phyloP scores from a whole-genome alignment of 176 grass and related monocot genomes.

The maize (Zea mays) region DNA sequence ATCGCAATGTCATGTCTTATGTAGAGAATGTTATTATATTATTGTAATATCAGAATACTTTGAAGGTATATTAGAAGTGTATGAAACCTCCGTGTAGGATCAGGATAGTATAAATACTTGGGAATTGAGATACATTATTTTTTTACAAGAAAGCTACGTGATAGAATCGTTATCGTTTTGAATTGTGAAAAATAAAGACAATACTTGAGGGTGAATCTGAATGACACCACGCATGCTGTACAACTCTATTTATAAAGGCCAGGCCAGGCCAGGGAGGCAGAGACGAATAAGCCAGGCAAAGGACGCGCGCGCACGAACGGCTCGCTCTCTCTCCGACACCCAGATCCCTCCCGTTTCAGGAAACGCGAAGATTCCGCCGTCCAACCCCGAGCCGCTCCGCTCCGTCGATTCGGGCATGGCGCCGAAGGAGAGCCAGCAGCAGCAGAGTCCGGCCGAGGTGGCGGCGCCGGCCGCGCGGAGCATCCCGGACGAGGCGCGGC shows the following conservation, averaged over 20 bases:
- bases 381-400: background rate
- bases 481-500: conserved; percentile 85
- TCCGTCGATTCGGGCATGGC: conserved; percentile 54
- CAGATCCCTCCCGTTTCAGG: conserved; percentile 39
- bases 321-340: conserved; percentile 10
- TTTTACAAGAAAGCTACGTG: too few relatives aligned
- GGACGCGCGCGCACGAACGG: conserved; percentile 26
- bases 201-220: conserved; percentile 26
- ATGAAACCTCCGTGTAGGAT: too few relatives aligned
- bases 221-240: conserved; percentile 9
- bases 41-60: too few relatives aligned
- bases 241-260: conserved; percentile 21
- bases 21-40: too few relatives aligned
- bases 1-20: too few relatives aligned
- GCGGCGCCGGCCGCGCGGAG: conserved; percentile 23
- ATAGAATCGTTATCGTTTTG: too few relatives aligned
- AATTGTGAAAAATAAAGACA: background rate
- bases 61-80: too few relatives aligned
- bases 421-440: conserved; percentile 48
- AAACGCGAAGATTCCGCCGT: conserved; percentile 37
- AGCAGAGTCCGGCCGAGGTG: background rate
- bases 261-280: background rate
- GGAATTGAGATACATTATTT: too few relatives aligned
- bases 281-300: conserved; percentile 5
- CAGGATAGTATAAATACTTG: too few relatives aligned